Conservation (phyloP, 805 yeast species). For the Metschnikowia shivogae region DNA sequence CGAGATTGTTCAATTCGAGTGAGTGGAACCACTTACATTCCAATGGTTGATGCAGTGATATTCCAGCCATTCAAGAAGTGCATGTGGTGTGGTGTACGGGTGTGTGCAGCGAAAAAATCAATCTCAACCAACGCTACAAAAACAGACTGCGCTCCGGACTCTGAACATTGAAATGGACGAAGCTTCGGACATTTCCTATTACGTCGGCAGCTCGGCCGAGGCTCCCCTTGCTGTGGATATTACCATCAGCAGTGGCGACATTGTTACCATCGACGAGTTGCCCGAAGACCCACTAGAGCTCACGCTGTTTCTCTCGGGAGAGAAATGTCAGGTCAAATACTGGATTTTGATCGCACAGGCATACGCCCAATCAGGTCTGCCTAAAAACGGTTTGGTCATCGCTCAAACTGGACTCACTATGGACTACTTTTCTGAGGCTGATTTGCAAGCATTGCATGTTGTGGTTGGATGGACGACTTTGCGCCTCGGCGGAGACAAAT, state of each 20-base stretch:
- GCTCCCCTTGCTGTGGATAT: constrained; percentile 47
- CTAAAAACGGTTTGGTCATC: constrained; percentile 61
- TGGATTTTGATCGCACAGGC: constrained; percentile 86
- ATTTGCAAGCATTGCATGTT: constrained; percentile 50
- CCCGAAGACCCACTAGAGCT: constrained; percentile 89
- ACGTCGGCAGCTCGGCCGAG: constrained; percentile 28
- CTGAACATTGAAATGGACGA: constrained; percentile 13
- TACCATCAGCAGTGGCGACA: constrained; percentile 73
- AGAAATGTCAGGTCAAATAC: constrained; percentile 66
- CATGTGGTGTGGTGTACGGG: neutral
- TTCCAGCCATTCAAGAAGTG: too few species aligned
- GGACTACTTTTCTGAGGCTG: constrained; percentile 35
- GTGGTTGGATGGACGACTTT: constrained; percentile 73
- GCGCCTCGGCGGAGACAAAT: constrained; percentile 28
- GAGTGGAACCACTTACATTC: too few species aligned
- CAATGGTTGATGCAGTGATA: too few species aligned
- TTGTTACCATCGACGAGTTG: constrained; percentile 80
- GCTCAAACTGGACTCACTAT: constrained; percentile 54
- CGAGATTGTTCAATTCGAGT: too few species aligned
- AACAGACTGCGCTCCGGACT: constrained; percentile 1
- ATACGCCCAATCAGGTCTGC: constrained; percentile 58
- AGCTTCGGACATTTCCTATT: constrained; percentile 26
- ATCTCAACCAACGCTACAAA: neutral
- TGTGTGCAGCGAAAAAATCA: constrained; percentile 3
- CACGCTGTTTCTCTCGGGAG: constrained; percentile 72